Conservation (phyloP, 495 filamentous ascomycete genomes). For the Cercophora sp. region DNA sequence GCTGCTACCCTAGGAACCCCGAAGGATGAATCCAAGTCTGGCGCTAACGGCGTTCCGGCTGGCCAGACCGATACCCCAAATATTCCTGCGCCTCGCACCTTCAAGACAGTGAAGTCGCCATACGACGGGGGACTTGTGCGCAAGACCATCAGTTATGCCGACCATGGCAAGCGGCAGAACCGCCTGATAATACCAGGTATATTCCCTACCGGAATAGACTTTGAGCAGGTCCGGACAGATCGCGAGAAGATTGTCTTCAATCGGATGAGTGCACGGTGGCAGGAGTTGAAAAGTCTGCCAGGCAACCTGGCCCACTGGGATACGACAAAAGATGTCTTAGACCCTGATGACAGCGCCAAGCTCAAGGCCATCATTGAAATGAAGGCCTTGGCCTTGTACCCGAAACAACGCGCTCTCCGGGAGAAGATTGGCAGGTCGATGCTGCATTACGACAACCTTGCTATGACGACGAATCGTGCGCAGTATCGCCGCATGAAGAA, state of each 20-base stretch:
- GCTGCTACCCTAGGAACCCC: conserved; percentile 51
- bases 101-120: conserved; percentile 63
- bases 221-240: conserved; percentile 77
- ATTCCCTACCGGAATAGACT: conserved; percentile 81
- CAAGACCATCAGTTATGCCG: conserved; percentile 67
- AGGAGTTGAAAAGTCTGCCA: conserved; percentile 74
- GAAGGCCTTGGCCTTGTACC: conserved; percentile 76
- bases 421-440: conserved; percentile 83
- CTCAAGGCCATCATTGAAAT: conserved; percentile 88
- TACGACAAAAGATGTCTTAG: conserved; percentile 63
- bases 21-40: conserved; percentile 45
- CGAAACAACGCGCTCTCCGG: conserved; percentile 79
- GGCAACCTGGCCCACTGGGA: conserved; percentile 85
- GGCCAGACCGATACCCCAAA: conserved; percentile 27
- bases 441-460: conserved; percentile 88
- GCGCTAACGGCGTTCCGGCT: conserved; percentile 22
- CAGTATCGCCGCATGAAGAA: conserved; percentile 93
- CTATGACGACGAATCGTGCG: conserved; percentile 88
- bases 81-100: conserved; percentile 32
- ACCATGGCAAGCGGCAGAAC: conserved; percentile 67
- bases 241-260: conserved; percentile 86
- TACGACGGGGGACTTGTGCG: conserved; percentile 51
- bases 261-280: conserved; percentile 74
- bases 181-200: conserved; percentile 77
- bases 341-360: conserved; percentile 78